Conservation (phyloP, 2,329 filamentous ascomycete genomes). For the Thelonectria rubi region DNA sequence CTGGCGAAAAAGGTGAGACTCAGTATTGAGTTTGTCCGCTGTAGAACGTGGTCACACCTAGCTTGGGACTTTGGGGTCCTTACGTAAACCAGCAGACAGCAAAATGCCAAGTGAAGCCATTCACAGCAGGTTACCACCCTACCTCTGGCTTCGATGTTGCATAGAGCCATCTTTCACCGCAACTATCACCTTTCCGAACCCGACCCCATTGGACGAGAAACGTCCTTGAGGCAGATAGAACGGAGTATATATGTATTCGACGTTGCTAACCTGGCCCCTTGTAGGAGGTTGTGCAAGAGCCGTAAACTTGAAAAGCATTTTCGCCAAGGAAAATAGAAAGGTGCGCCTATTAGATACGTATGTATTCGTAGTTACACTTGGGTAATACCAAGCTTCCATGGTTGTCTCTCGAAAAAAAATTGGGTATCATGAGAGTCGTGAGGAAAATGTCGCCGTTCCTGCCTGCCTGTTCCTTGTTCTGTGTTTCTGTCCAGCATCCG, state of each 20-base stretch:
- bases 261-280: constrained; percentile 1
- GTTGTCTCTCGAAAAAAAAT: constrained; percentile 3
- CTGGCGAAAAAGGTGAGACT: constrained; percentile 6
- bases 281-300: constrained; percentile 12
- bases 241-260: not conserved
- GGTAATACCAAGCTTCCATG: not conserved
- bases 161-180: not conserved
- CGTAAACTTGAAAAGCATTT: not conserved
- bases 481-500: not conserved
- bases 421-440: constrained; percentile 23
- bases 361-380: not conserved
- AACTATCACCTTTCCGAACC: not conserved
- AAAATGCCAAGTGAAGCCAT: not conserved
- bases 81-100: constrained; percentile 5
- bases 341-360: not conserved
- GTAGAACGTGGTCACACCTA: not conserved
- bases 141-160: not conserved
- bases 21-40: not conserved
- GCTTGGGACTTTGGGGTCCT: not conserved
- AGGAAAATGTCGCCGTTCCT: constrained; percentile 12
- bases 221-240: not conserved
- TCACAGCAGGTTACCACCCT: not conserved
- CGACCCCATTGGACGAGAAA: not conserved
- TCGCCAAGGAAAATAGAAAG: not conserved
- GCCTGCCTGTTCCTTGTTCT: constrained; percentile 11